A percentile compares a stretch with the other conserved stretches of the same genome.
Conservation (phyloP, 768 basidiomycete species). For the Jaapia argillacea region DNA sequence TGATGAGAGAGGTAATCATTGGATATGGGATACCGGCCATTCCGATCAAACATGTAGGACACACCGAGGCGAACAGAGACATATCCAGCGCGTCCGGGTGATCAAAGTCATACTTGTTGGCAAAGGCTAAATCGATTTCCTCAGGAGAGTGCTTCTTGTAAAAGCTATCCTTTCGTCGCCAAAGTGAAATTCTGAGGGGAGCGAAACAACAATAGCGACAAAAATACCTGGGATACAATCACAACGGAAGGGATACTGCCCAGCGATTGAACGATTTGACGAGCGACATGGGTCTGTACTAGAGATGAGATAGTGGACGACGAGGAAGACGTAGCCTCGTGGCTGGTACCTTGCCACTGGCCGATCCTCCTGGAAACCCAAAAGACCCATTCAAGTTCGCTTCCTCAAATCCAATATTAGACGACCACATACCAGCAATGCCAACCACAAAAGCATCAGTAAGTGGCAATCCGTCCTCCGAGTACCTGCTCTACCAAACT, state of each 20-base stretch:
- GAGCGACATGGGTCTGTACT: constrained; percentile 71
- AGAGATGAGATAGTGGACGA: no score
- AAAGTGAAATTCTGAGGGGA: not conserved
- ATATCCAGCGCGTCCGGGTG: constrained; percentile 92
- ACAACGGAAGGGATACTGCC: constrained; percentile 85
- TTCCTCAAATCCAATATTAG: no score
- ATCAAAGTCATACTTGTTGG: constrained; percentile 78
- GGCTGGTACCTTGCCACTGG: constrained; percentile 67
- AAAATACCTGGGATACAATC: constrained; percentile 74
- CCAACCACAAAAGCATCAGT: constrained; percentile 78
- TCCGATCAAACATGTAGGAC: constrained; percentile 15
- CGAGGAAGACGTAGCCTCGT: no score
- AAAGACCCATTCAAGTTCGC: no score
- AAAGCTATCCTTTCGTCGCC: constrained; percentile 85
- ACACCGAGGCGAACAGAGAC: constrained; percentile 69
- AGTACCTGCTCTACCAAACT: constrained; percentile 45
- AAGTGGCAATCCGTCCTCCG: constrained; percentile 58
- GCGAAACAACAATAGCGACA: constrained; percentile 2
- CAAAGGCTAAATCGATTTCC: constrained; percentile 75
- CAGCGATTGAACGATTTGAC: constrained; percentile 68
- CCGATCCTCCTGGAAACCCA: constrained; percentile 56
- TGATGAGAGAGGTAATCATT: not conserved
- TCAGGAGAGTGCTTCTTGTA: constrained; percentile 76
- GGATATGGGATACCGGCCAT: no score
- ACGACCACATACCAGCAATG: constrained; percentile 53